These are phyloP conservation scores for Meira nashicola DNA, from an alignment of 1,284 basidiomycete species.

Conservation along the genomic window DNA sequence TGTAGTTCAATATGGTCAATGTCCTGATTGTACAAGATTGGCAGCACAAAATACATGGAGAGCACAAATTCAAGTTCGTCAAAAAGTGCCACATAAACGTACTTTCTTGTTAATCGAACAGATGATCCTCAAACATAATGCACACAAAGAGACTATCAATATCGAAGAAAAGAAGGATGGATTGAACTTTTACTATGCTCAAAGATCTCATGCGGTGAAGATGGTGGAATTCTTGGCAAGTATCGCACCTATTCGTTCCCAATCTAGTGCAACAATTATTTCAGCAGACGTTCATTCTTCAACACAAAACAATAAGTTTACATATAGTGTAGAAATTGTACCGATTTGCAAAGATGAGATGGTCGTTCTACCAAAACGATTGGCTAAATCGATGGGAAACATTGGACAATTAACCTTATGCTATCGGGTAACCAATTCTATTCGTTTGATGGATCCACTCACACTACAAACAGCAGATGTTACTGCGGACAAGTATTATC, in stretches of 20 bases:
- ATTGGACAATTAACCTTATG: constrained; percentile 82
- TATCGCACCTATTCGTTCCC: constrained; percentile 81
- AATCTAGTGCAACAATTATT: constrained; percentile 86
- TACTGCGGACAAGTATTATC: constrained; percentile 79
- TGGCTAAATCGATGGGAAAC: constrained; percentile 76
- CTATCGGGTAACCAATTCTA: constrained; percentile 80
- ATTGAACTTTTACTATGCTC: constrained; percentile 91
- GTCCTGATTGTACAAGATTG: constrained; percentile 83
- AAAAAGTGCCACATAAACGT: constrained; percentile 83
- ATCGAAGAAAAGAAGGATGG: constrained; percentile 91
- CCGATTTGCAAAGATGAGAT: constrained; percentile 98
- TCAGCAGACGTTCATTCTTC: constrained; percentile 86
- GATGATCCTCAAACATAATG: constrained; percentile 90
- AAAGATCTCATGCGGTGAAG: constrained; percentile 84
- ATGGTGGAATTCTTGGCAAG: constrained; percentile 92
- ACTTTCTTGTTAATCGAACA: constrained; percentile 98
- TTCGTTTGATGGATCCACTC: constrained; percentile 83
- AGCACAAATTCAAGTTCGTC: constrained; percentile 90
- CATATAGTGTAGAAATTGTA: constrained; percentile 93
- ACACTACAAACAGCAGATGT: constrained; percentile 82
- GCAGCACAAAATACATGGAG: constrained; percentile 99
- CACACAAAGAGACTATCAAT: constrained; percentile 90
- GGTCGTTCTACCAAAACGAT: constrained; percentile 77
- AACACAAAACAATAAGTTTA: constrained; percentile 95
- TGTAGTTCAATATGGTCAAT: constrained; percentile 91